Evolutionary conservation across 106 monocot species (phyloP).

Genomic region (Xerophyta viscosa): DNA sequence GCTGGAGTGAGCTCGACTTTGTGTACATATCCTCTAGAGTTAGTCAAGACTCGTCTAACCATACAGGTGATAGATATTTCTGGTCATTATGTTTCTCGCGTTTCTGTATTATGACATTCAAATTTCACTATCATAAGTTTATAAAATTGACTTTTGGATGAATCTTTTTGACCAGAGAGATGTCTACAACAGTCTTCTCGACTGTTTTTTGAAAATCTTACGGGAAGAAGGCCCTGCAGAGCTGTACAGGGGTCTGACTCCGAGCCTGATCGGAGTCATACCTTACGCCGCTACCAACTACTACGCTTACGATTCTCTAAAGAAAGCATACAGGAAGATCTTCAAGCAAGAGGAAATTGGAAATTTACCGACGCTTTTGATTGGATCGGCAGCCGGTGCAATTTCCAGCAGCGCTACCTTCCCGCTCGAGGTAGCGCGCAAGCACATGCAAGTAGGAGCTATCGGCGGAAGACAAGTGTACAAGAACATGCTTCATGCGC

Average conservation of each 20-base stretch:
- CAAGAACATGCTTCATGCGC: conserved; percentile 83
- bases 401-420: conserved; percentile 85
- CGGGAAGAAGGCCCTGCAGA: conserved; percentile 77
- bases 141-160: too few species aligned
- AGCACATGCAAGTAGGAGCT: conserved; percentile 93
- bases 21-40: conserved; percentile 82
- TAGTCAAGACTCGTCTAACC: conserved; percentile 86
- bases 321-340: conserved; percentile 59
- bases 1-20: conserved; percentile 90
- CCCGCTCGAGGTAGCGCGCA: conserved; percentile 88
- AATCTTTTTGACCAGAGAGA: too few species aligned
- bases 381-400: conserved; percentile 88
- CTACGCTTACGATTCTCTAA: conserved; percentile 75
- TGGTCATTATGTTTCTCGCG: too few species aligned
- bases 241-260: conserved; percentile 90
- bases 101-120: too few species aligned
- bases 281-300: conserved; percentile 93
- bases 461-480: conserved; percentile 86
- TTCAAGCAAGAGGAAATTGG: conserved; percentile 58
- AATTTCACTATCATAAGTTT: too few species aligned
- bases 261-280: conserved; percentile 84
- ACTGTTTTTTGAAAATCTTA: conserved; percentile 78
- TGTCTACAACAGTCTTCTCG: conserved; percentile 66
- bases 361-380: conserved; percentile 71
- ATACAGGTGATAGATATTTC: conserved; percentile 84